phyloP scores from a whole-genome alignment of 495 filamentous ascomycete species.

The Neurospora pannonica region DNA sequence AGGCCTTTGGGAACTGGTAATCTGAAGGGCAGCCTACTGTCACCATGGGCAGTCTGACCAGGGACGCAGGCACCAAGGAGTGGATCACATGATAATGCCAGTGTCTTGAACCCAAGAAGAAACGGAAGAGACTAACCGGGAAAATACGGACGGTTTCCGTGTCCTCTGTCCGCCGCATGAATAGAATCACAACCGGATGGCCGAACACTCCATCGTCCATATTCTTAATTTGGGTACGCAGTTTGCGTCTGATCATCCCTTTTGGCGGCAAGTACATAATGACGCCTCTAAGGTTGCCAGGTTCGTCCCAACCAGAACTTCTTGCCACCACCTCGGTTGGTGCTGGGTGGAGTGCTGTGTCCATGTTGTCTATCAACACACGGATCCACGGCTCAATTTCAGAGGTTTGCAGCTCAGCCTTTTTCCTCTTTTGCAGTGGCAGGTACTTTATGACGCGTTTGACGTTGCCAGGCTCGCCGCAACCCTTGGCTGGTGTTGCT shows the following conservation, averaged over 20 bases:
- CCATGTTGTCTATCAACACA: not conserved
- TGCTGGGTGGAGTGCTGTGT: not conserved
- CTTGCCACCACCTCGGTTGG: not conserved
- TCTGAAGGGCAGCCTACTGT: not conserved
- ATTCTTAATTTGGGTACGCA: not conserved
- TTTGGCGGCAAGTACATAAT: not conserved
- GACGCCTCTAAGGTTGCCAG: not conserved
- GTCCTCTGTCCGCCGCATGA: not conserved
- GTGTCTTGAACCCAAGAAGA: not conserved
- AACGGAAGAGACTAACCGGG: not conserved
- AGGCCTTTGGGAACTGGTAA: not conserved
- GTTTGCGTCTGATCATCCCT: accelerated
- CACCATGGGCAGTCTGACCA: not conserved
- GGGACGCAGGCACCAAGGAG: not conserved
- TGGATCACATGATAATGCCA: not conserved
- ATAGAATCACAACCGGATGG: not conserved
- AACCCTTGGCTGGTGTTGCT: not conserved
- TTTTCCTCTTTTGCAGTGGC: accelerated
- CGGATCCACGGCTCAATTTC: not conserved
- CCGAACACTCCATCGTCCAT: not conserved
- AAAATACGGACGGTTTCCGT: not conserved
- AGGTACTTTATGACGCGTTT: not conserved
- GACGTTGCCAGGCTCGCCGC: not conserved
- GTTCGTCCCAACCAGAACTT: not conserved
- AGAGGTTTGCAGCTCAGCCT: not conserved